Evolutionary conservation across 2,329 filamentous ascomycete species (phyloP).

Genomic region (Paramyrothecium roridum): DNA sequence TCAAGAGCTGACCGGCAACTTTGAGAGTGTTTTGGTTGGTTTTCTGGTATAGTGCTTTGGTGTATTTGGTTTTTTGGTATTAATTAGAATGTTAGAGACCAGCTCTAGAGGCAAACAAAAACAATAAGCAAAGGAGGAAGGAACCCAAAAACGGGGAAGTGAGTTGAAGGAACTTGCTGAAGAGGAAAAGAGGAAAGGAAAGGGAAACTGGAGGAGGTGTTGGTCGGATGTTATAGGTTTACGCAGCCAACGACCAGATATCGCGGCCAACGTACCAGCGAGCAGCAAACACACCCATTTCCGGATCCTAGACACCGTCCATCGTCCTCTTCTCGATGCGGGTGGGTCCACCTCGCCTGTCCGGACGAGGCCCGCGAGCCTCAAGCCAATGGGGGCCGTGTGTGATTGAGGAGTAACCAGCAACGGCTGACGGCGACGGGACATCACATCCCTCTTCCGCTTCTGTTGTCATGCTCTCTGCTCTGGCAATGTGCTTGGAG

Average conservation of each 20-base stretch:
- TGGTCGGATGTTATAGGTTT: conserved; percentile 25
- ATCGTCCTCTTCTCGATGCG: background rate
- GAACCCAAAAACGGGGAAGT: conserved; percentile 49
- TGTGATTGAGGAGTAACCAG: background rate
- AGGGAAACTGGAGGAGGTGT: conserved; percentile 31
- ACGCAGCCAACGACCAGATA: conserved; percentile 5
- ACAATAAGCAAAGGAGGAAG: conserved; percentile 32
- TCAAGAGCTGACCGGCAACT: conserved; percentile 40
- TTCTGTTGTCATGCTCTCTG: background rate
- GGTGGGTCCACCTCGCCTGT: background rate
- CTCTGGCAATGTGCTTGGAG: background rate
- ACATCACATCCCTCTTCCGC: background rate
- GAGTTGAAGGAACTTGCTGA: conserved; percentile 62
- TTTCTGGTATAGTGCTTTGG: conserved; percentile 10
- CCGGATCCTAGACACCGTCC: background rate
- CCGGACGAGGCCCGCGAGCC: background rate
- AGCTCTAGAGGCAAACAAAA: conserved; percentile 46
- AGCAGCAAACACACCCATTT: background rate
- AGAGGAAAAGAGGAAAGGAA: conserved; percentile 47
- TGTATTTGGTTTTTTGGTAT: conserved; percentile 22
- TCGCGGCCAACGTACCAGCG: background rate
- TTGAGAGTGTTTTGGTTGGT: conserved; percentile 10
- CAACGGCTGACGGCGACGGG: background rate
- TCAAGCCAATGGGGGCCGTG: background rate
- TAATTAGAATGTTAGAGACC: conserved; percentile 46